Evolutionary conservation across 768 basidiomycete species (phyloP).

Genomic region (Lactifluus subvellereus): DNA sequence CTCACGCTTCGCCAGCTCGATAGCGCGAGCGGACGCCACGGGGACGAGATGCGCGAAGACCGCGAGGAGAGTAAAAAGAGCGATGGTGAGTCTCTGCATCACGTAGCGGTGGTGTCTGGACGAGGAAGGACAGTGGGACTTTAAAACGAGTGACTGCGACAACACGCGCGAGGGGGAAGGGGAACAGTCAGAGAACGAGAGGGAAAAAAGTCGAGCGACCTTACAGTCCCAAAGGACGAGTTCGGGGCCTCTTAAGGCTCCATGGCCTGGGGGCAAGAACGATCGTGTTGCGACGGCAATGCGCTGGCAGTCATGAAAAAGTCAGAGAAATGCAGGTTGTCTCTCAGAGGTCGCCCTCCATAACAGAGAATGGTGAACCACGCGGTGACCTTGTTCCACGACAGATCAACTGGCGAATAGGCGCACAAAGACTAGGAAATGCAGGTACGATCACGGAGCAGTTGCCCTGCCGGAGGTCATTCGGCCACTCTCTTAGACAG

Average conservation of each 20-base stretch:
- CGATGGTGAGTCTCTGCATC: slow-evolving; percentile 7
- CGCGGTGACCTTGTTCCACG: not conserved
- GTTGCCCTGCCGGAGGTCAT: not conserved
- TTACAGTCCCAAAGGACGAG: not conserved
- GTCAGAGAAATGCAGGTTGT: not conserved
- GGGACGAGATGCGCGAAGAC: slow-evolving; percentile 1
- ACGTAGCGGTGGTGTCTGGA: not conserved
- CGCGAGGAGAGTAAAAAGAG: slow-evolving; percentile 5
- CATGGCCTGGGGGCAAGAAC: not conserved
- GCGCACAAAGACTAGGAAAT: not conserved
- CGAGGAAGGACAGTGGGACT: not conserved
- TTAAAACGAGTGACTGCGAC: not conserved
- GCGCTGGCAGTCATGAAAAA: not conserved
- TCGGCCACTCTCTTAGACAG: too few relatives aligned
- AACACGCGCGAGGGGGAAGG: not conserved
- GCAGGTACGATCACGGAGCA: not conserved
- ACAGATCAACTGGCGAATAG: not conserved
- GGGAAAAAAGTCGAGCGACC: not conserved
- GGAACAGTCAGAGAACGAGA: not conserved
- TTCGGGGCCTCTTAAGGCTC: not conserved
- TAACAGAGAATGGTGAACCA: not conserved
- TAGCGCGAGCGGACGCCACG: not conserved
- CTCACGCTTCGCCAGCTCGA: not conserved
- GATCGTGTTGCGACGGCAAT: not conserved
- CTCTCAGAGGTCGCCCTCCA: not conserved